phyloP scores from a whole-genome alignment of 2,329 filamentous ascomycete species.

The Cadophora sp. region DNA sequence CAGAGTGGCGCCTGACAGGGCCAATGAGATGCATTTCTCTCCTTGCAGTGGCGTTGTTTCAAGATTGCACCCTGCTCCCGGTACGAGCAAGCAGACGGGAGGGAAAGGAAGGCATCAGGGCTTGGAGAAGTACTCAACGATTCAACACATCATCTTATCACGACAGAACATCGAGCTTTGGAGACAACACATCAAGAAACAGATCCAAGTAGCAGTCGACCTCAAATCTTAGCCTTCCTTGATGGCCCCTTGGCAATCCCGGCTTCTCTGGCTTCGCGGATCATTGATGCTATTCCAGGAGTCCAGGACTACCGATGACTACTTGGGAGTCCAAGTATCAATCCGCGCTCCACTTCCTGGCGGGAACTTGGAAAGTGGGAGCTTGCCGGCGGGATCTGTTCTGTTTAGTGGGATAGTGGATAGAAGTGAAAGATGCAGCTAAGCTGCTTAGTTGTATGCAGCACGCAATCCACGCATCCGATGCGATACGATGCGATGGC shows the following conservation, averaged over 20 bases:
- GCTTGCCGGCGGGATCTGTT: too few species aligned
- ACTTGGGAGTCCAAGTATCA: too few species aligned
- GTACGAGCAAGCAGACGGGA: background rate
- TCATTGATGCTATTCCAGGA: conserved; percentile 9
- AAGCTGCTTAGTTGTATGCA: background rate
- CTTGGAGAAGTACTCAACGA: background rate
- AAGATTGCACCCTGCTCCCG: background rate
- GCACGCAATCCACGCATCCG: background rate
- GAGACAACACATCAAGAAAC: background rate
- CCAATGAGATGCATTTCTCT: conserved; percentile 14
- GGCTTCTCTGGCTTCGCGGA: conserved; percentile 9
- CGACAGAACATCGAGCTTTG: background rate
- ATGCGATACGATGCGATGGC: background rate
- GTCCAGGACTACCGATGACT: conserved; percentile 7
- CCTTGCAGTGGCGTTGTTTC: conserved; percentile 18
- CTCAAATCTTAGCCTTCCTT: background rate
- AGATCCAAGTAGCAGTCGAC: background rate
- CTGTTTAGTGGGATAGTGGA: too few species aligned
- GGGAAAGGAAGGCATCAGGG: background rate
- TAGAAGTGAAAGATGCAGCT: background rate
- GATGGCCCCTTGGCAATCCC: background rate
- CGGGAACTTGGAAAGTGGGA: background rate
- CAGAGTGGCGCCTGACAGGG: background rate
- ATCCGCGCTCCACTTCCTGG: conserved; percentile 9
- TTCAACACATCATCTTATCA: background rate